These are phyloP conservation scores for Oxytropis ochrocephala DNA, from an alignment of 306 rosid genomes.

Conservation along the genomic window DNA sequence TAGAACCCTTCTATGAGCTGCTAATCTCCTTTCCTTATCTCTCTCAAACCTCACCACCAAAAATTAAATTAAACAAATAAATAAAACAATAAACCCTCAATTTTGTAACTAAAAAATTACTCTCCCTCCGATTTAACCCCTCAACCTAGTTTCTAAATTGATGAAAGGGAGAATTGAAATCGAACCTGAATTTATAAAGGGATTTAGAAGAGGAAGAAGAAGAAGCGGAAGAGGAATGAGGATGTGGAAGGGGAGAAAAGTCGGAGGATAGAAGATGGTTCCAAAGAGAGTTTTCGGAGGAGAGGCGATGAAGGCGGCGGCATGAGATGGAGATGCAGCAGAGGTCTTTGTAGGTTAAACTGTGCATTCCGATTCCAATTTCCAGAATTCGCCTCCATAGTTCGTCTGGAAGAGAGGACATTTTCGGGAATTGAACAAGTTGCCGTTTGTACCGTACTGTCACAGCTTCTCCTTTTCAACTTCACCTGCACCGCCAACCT, in stretches of 20 bases:
- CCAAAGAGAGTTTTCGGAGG: constrained; percentile 55
- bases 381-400: constrained; percentile 62
- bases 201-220: constrained; percentile 33
- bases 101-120: no score
- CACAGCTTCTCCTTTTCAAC: not conserved
- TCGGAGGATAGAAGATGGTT: constrained; percentile 52
- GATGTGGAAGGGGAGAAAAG: constrained; percentile 23
- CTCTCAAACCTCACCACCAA: constrained; percentile 49
- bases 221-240: not conserved
- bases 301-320: constrained; percentile 52
- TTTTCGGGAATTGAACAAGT: not conserved
- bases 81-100: not conserved
- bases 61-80: not conserved
- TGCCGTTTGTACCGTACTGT: not conserved
- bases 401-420: constrained; percentile 55
- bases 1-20: constrained; percentile 47
- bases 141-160: no score
- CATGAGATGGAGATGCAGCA: constrained; percentile 65
- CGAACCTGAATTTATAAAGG: constrained; percentile 47
- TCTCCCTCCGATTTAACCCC: no score
- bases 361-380: constrained; percentile 36
- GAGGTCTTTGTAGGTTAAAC: constrained; percentile 50
- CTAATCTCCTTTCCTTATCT: constrained; percentile 48
- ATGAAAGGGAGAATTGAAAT: not conserved
- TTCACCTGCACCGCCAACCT: not conserved